Percentiles rank a stretch among this genome's conserved stretches.
Evolutionary conservation across 345 rosid species (phyloP).

Genomic region (Citrus sinensis): DVS_A1.0 CM039163.1:2526001-2526500

Average conservation of each 20-base stretch:
- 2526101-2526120: too few relatives aligned
- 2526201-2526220: not conserved
- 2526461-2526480: not conserved
- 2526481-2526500: not conserved
- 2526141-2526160: slow-evolving; percentile 3
- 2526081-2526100: too few relatives aligned
- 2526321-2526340: not conserved
- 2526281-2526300: too few relatives aligned
- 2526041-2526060: too few relatives aligned
- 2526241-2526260: not conserved
- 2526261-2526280: not conserved
- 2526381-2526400: not conserved
- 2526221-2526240: not conserved
- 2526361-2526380: not conserved
- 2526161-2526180: not conserved
- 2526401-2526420: not conserved
- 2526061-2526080: accelerated
- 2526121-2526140: slow-evolving; percentile 16
- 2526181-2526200: not conserved
- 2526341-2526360: not conserved
- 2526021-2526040: too few relatives aligned
- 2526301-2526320: not conserved
- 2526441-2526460: not conserved
- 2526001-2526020: too few relatives aligned
- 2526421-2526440: slow-evolving; percentile 11